Percentiles rank a stretch among this genome's conserved stretches.
These are phyloP conservation scores for Diaporthe vaccinii DNA, from an alignment of 2,329 filamentous ascomycete genomes.

Conservation along the genomic window DNA sequence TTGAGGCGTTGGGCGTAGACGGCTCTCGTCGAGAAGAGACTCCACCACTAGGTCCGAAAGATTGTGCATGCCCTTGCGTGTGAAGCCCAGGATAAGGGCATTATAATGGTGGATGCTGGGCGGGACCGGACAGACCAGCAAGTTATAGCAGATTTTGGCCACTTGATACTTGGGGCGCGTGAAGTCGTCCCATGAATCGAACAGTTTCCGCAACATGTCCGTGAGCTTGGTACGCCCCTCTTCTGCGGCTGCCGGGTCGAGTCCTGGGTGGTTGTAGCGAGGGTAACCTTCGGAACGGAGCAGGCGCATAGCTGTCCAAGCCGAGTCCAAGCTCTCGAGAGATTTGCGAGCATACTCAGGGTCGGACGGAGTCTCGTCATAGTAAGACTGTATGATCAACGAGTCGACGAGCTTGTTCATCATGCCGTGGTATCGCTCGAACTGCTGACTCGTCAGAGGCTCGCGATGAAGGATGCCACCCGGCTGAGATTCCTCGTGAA, in stretches of 20 bases:
- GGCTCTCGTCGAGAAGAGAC: conserved; percentile 61
- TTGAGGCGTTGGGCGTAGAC: conserved; percentile 61
- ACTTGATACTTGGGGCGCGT: conserved; percentile 48
- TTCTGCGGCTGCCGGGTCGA: conserved; percentile 42
- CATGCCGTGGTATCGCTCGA: conserved; percentile 42
- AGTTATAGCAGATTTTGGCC: conserved; percentile 72
- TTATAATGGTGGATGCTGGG: conserved; percentile 81
- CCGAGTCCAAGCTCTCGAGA: conserved; percentile 49
- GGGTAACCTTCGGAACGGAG: conserved; percentile 53
- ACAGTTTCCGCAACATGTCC: conserved; percentile 45
- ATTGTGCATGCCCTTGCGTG: conserved; percentile 61
- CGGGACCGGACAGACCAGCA: conserved; percentile 72
- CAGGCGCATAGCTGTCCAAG: conserved; percentile 49
- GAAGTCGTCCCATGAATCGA: conserved; percentile 46
- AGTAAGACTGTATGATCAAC: conserved; percentile 49
- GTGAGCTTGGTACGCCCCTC: conserved; percentile 45
- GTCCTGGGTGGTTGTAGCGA: conserved; percentile 45
- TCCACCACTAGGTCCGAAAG: conserved; percentile 68
- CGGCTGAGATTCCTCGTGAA: conserved; percentile 32
- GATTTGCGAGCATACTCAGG: conserved; percentile 40
- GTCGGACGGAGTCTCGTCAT: conserved; percentile 43
- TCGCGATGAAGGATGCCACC: conserved; percentile 40
- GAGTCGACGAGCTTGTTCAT: conserved; percentile 49
- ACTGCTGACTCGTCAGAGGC: conserved; percentile 43
- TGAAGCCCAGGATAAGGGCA: conserved; percentile 76